Percentiles rank a stretch among this genome's conserved stretches.
Evolutionary conservation across 768 basidiomycete species (phyloP).

Genomic region (Termitomyces sp.): DNA sequence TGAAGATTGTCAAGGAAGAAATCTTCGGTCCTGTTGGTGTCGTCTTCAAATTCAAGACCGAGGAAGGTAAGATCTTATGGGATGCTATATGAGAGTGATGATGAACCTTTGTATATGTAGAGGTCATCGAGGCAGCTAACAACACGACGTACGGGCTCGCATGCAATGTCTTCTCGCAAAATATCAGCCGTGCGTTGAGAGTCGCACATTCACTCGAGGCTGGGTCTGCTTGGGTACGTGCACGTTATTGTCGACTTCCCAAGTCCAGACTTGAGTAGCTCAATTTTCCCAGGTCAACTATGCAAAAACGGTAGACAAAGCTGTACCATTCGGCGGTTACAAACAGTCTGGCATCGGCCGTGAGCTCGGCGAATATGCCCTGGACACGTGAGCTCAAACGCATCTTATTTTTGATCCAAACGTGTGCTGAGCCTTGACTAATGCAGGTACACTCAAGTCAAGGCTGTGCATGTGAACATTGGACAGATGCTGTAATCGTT

Average conservation of each 20-base stretch:
- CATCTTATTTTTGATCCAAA: background rate
- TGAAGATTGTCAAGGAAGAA: conserved; percentile 67
- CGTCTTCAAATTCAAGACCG: conserved; percentile 65
- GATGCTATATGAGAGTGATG: conserved; percentile 21
- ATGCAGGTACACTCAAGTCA: conserved; percentile 19
- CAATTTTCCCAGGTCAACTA: conserved; percentile 19
- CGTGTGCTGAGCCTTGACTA: background rate
- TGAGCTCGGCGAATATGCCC: conserved; percentile 25
- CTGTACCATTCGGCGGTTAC: conserved; percentile 26
- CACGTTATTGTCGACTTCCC: background rate
- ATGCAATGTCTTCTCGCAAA: conserved; percentile 21
- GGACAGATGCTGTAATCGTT: conserved; percentile 12
- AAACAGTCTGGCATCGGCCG: conserved; percentile 26
- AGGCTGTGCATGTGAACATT: conserved; percentile 21
- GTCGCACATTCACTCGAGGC: conserved; percentile 22
- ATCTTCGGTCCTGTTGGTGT: conserved; percentile 79
- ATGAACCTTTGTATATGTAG: conserved; percentile 6
- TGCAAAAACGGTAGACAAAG: conserved; percentile 12
- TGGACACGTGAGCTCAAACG: conserved; percentile 19
- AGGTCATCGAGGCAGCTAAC: conserved; percentile 23
- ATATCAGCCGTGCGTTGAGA: conserved; percentile 19
- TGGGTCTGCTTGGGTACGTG: conserved; percentile 19
- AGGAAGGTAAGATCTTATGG: conserved; percentile 29
- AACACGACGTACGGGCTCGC: conserved; percentile 20
- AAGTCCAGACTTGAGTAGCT: background rate